Evolutionary conservation across 805 yeast genomes (phyloP), one percentile per base, ranked within the genome.

Genomic region (Candida sithepensis): DNA sequence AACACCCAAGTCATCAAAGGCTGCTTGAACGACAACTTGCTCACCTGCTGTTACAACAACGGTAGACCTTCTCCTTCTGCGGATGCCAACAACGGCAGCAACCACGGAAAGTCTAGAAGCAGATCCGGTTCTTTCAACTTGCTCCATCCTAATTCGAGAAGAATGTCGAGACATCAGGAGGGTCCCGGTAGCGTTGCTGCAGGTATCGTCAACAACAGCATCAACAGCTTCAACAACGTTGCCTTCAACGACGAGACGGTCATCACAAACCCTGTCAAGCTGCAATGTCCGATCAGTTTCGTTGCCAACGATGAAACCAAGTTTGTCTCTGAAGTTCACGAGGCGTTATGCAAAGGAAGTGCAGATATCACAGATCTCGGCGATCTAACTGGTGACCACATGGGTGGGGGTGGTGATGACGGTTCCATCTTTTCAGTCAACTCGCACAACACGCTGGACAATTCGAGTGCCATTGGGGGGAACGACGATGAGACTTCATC

Each of bases 1-100:
- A 69, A 84, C 63, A 83, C 84, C 47, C 91, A 85, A 56, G 74
- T 79, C 4, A 69, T 84, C 34, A 73, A 71, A 18, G 69, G 71
- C 42, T 77, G 85, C 54, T 70, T 74, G 0, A 75, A 80, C 55
- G 85, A 84, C 52, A 85, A 85, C 55, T 61, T 85, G 32, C 60
- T 85, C 37, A 78, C 81, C 4, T 73, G 79, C 50, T 78, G 84
- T 53, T 79, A 76, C 52, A 74, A 74, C 34, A 51, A 57, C 41
- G 63, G 65, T 4, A 46, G 52, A 18, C 45, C 51, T 5, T 6
- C 4, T 3, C 6, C 36, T 13, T 13, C 6, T 32, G 30, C 48
- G n/a, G 30, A 22, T 16, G 4, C 38, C 20, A 44, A 43, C 12
- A 14, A 38, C 10, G n/a, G n/a, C n/a, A n/a, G n/a, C n/a, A n/a